phyloP scores from a whole-genome alignment of 2,329 filamentous ascomycete species.

The Aspergillus uvarum region DNA sequence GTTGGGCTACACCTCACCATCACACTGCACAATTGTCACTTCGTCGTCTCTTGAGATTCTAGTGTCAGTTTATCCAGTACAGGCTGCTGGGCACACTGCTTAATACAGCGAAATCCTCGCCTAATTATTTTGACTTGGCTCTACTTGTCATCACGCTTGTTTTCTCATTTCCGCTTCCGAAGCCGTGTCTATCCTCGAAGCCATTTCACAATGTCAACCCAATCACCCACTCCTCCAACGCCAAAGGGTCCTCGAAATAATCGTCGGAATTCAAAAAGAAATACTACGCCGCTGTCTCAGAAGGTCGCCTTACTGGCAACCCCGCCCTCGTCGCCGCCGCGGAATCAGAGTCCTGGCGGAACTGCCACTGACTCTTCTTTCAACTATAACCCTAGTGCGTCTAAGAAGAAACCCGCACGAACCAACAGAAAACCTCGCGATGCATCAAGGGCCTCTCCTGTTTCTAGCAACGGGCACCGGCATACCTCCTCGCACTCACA shows the following conservation, averaged over 20 bases:
- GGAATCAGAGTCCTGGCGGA: slow-evolving; percentile 32
- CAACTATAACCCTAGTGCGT: slow-evolving; percentile 24
- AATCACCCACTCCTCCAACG: slow-evolving; percentile 38
- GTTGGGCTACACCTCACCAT: slow-evolving; percentile 3
- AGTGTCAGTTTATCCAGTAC: slow-evolving; percentile 30
- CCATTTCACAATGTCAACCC: slow-evolving; percentile 48
- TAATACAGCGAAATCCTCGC: slow-evolving; percentile 20
- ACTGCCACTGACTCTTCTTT: slow-evolving; percentile 32
- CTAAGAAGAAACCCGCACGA: slow-evolving; percentile 39
- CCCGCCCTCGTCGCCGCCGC: slow-evolving; percentile 39
- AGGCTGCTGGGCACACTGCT: slow-evolving; percentile 36
- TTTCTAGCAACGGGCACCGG: slow-evolving; percentile 29
- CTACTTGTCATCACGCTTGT: slow-evolving; percentile 22
- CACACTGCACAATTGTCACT: not conserved
- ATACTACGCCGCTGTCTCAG: slow-evolving; percentile 32
- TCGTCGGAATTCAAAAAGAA: slow-evolving; percentile 39
- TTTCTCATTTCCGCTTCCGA: slow-evolving; percentile 28
- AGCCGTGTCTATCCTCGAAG: slow-evolving; percentile 33
- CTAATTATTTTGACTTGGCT: slow-evolving; percentile 12
- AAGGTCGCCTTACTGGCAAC: slow-evolving; percentile 32
- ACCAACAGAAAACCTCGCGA: slow-evolving; percentile 39
- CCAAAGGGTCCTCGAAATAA: slow-evolving; percentile 41
- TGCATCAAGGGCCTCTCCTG: slow-evolving; percentile 26
- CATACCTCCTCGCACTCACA: slow-evolving; percentile 36
- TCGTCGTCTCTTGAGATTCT: slow-evolving; percentile 14